Percentiles rank a stretch among this genome's conserved stretches.
phyloP scores from a whole-genome alignment of 208 protist species.

The Acanthamoeba healyi region DNA sequence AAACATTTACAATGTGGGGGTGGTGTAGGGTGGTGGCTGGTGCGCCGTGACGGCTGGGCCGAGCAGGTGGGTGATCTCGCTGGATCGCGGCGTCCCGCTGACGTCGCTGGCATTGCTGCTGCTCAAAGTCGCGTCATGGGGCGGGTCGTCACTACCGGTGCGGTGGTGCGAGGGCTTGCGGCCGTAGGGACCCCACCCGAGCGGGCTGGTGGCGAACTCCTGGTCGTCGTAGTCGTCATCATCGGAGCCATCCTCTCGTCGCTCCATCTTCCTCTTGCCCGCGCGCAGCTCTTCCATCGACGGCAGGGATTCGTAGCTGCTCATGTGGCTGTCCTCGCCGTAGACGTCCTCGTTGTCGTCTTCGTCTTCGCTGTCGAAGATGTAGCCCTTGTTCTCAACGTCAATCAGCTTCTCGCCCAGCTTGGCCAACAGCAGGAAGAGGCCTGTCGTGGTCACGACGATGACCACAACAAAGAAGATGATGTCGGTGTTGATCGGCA shows the following conservation, averaged over 20 bases:
- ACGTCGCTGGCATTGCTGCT: neutral
- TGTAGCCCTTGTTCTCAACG: constrained; percentile 58
- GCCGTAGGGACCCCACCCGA: constrained; percentile 42
- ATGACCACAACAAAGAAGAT: constrained; percentile 66
- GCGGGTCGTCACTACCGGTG: neutral
- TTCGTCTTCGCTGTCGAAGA: constrained; percentile 37
- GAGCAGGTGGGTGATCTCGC: neutral
- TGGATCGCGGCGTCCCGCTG: neutral
- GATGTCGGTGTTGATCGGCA: constrained; percentile 26
- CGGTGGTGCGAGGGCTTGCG: neutral
- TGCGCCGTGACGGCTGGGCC: neutral
- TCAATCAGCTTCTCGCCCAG: constrained; percentile 53
- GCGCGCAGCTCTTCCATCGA: constrained; percentile 10
- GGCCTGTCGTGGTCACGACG: neutral
- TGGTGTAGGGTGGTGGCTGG: too few relatives aligned
- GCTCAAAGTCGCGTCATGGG: too few relatives aligned
- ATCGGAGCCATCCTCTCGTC: neutral
- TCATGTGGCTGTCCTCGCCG: neutral
- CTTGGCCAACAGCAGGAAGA: constrained; percentile 59
- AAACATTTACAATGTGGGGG: too few relatives aligned
- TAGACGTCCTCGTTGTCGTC: constrained; percentile 11
- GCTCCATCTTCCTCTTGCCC: constrained; percentile 26
- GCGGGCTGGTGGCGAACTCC: neutral
- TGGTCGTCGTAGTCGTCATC: neutral
- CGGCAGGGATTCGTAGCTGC: constrained; percentile 40